These are phyloP conservation scores for Pleurotus cornucopiae DNA, from an alignment of 768 basidiomycete species.

Conservation along the genomic window DNA sequence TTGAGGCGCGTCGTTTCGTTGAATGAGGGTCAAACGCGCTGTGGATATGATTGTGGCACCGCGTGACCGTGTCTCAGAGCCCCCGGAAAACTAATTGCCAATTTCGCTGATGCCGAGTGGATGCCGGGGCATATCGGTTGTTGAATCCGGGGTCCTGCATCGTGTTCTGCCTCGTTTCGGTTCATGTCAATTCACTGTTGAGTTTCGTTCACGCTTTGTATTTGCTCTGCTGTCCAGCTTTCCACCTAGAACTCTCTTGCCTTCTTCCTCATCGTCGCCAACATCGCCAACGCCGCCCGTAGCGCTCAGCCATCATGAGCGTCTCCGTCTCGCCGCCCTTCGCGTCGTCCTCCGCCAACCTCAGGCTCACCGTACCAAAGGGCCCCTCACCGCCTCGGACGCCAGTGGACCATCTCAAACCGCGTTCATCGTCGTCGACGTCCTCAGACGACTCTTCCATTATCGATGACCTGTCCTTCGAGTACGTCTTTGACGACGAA, in stretches of 20 bases:
- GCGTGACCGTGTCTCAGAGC: constrained; percentile 35
- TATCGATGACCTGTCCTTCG: constrained; percentile 64
- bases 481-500: constrained; percentile 52
- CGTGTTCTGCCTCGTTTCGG: constrained; percentile 8
- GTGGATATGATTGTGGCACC: constrained; percentile 11
- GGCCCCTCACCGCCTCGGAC: constrained; percentile 35
- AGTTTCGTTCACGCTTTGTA: constrained; percentile 20
- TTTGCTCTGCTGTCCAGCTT: constrained; percentile 9
- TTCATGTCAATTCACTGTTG: constrained; percentile 17
- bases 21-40: constrained; percentile 6
- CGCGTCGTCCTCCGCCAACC: background rate
- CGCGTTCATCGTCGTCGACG: constrained; percentile 26
- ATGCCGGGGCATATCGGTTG: constrained; percentile 1
- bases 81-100: constrained; percentile 17
- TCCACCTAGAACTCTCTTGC: constrained; percentile 9
- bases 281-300: constrained; percentile 19
- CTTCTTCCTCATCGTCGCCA: constrained; percentile 12
- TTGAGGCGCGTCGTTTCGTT: constrained; percentile 1
- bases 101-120: constrained; percentile 14
- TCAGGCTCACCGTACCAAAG: background rate
- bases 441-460: constrained; percentile 57
- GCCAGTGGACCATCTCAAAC: constrained; percentile 24
- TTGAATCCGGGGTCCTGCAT: background rate
- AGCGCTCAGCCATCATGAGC: constrained; percentile 10
- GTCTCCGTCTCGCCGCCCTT: background rate